Conservation (phyloP, 2,329 filamentous ascomycete species). For the Beauveria caledonica region DNA sequence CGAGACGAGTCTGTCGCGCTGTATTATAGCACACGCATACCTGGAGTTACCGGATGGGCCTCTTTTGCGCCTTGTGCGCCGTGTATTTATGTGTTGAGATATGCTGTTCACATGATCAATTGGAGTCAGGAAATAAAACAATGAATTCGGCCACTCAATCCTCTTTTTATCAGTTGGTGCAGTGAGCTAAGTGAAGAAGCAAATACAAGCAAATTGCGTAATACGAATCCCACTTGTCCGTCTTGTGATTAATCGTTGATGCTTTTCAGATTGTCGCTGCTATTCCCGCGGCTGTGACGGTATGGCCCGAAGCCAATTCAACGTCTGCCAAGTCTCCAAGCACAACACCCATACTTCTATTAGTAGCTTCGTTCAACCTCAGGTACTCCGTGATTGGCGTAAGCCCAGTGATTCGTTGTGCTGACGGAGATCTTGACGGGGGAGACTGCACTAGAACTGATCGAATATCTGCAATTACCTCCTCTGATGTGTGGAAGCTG, state of each 20-base stretch:
- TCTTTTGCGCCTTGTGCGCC: background rate
- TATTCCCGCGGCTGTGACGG: background rate
- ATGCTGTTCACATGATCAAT: background rate
- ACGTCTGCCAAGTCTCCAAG: constrained; percentile 4
- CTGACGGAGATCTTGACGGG: background rate
- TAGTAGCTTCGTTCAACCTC: background rate
- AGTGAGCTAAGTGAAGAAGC: background rate
- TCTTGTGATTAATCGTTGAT: background rate
- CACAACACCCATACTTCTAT: background rate
- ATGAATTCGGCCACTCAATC: background rate
- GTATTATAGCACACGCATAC: constrained; percentile 12
- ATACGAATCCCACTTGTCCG: background rate
- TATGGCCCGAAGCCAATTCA: background rate
- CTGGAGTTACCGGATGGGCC: constrained; percentile 11
- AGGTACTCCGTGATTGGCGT: constrained; percentile 5
- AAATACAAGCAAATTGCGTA: background rate
- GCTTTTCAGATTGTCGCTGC: background rate
- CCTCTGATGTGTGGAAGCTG: background rate
- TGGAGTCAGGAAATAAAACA: background rate
- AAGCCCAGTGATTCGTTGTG: background rate
- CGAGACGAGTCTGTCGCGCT: background rate
- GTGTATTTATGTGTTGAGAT: constrained; percentile 2
- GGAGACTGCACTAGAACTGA: background rate
- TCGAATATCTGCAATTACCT: constrained; percentile 4
- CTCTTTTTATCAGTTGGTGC: background rate